Evolutionary conservation across 805 yeast genomes (phyloP).

Genomic region (Komagataella phaffii): DNA sequence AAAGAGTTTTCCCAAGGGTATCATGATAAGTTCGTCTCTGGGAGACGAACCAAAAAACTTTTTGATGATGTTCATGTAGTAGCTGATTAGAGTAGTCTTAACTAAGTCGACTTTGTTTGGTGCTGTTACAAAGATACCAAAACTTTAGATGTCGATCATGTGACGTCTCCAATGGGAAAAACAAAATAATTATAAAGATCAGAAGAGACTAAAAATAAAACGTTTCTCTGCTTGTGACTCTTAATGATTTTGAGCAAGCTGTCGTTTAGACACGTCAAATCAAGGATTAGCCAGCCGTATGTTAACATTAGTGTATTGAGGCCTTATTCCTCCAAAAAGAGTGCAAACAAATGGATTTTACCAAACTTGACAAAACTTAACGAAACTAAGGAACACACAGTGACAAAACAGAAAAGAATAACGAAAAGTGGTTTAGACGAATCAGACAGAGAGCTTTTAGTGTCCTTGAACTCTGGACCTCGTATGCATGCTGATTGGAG

Average conservation of each 20-base stretch:
- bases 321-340: constrained; percentile 2
- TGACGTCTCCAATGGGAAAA: neutral
- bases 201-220: neutral
- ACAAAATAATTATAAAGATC: neutral
- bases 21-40: constrained; percentile 46
- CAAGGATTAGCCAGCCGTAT: neutral
- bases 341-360: constrained; percentile 19
- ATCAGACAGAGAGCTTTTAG: constrained; percentile 6
- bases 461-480: constrained; percentile 10
- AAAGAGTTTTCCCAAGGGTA: constrained; percentile 72
- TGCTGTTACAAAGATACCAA: neutral
- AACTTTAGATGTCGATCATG: constrained; percentile 2
- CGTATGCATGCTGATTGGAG: constrained; percentile 32
- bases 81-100: neutral
- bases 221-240: no score
- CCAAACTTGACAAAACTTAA: constrained; percentile 19
- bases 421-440: constrained; percentile 5
- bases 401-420: constrained; percentile 5
- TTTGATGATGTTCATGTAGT: constrained; percentile 58
- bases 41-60: constrained; percentile 45
- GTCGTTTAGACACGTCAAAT: no score
- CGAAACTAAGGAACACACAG: constrained; percentile 9
- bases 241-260: neutral
- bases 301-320: neutral
- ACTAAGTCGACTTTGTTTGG: neutral